These are phyloP conservation scores for Abrus pulchellus DNA, from an alignment of 306 rosid species.

Conservation along the genomic window DNA sequence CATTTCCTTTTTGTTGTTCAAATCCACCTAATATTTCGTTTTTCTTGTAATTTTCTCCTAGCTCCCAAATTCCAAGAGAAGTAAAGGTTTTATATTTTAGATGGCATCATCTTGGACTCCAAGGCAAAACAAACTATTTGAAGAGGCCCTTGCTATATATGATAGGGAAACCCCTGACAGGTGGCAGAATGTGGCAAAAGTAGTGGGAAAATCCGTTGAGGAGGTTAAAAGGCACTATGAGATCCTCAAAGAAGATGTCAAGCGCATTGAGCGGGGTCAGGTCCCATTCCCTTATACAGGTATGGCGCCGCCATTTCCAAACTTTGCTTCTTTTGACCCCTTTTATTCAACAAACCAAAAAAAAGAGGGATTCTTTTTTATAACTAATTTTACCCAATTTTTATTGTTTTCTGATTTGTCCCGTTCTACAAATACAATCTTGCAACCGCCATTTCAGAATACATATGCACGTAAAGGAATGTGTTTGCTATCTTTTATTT, in stretches of 20 bases:
- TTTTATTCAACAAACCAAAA: background rate
- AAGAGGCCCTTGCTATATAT: constrained; percentile 74
- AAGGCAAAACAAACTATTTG: constrained; percentile 75
- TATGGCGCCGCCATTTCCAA: constrained; percentile 10
- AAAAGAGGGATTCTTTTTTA: too few species aligned
- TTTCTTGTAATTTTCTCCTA: background rate
- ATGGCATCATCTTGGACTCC: constrained; percentile 80
- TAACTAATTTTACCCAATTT: background rate
- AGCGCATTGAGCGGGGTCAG: constrained; percentile 71
- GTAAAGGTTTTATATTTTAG: background rate
- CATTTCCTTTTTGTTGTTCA: constrained; percentile 17
- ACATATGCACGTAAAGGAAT: too few species aligned
- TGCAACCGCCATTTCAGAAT: too few species aligned
- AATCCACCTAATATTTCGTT: background rate
- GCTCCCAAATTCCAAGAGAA: background rate
- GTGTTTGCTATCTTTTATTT: too few species aligned
- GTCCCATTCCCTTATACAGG: constrained; percentile 69
- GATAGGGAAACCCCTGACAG: constrained; percentile 81
- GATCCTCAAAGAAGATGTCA: constrained; percentile 73
- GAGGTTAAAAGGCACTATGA: constrained; percentile 84
- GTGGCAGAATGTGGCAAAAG: constrained; percentile 81
- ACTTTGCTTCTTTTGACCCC: background rate
- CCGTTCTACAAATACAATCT: background rate
- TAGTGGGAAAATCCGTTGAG: constrained; percentile 76
- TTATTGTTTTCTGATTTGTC: background rate